Base-by-base conservation (phyloP, 371 early-diverging fungal genomes). In the Mortierella polycephala region DNA sequence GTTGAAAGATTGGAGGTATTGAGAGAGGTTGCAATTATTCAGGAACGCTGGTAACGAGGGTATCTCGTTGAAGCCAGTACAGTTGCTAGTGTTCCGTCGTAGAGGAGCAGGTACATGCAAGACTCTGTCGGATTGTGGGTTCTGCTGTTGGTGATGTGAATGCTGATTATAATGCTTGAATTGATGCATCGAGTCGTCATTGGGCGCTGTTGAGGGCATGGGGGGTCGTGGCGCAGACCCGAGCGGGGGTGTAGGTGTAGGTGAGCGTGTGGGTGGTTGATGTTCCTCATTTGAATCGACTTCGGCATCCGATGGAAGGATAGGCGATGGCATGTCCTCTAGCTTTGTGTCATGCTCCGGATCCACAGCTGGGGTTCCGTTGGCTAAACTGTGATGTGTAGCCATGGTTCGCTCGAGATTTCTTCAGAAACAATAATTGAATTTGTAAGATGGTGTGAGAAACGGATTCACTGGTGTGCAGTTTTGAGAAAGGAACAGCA, bases 1-100 rank as follows among this genome's bases (percentile, higher is more conserved):
- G 16, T 83, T 69, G 59, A 86, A 83, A 3, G 83, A 82, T 23
- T 80, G 70, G 46, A 85, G 74, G 58, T 88, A 88, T 62, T 83
- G 83, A n/a, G 81, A 62, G 5, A 88, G 74, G 41, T 84, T 80
- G 18, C 81, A 64, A 20, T 82, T 73, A n/a, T 57, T 63, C 40
- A 88, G 65, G 56, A 88, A 88, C 2, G 71, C 55, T 14, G 75
- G 74, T 14, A 84, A 55, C 0, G 73, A 45, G 4, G 79, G 79
- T 44, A 79, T 72, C 55, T 79, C 79, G 9, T 55, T 57, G 44
- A 79, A 79, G 7, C 65, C 66, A 51, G 61, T 65, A 62, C 69
- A 79, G 69, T 44, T 77, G 59, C 79, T 79, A 51, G 52, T 79
- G 58, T 79, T 63, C 23, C 79, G 49, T 18, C 73, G 64, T 9